Conservation (phyloP, 2,329 filamentous ascomycete species). For the Pestalotiopsis sp. region DNA sequence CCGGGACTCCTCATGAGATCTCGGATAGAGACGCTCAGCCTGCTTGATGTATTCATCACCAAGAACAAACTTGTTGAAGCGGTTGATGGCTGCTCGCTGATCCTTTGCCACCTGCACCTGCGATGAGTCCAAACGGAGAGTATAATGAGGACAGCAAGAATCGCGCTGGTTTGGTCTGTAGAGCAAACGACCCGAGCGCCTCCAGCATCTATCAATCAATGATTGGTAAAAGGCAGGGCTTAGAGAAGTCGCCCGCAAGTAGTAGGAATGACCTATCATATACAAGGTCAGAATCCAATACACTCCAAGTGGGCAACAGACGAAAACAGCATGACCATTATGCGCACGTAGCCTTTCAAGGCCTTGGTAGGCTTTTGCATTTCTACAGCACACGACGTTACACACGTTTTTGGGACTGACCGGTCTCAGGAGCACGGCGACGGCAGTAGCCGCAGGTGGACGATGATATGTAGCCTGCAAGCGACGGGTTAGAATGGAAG, state of each 20-base stretch:
- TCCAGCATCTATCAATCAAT: slow-evolving; percentile 77
- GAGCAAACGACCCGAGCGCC: slow-evolving; percentile 70
- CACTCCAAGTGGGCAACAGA: slow-evolving; percentile 24
- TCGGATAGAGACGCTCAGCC: slow-evolving; percentile 65
- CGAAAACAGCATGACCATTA: neutral
- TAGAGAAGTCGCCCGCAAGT: slow-evolving; percentile 63
- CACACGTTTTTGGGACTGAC: slow-evolving; percentile 53
- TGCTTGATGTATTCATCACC: slow-evolving; percentile 70
- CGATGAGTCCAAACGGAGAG: slow-evolving; percentile 70
- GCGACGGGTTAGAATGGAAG: slow-evolving; percentile 16
- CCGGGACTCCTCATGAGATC: slow-evolving; percentile 66
- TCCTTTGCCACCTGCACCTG: slow-evolving; percentile 69
- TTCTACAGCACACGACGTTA: slow-evolving; percentile 17
- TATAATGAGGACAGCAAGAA: slow-evolving; percentile 93
- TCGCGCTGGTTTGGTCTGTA: slow-evolving; percentile 78
- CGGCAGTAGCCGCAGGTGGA: slow-evolving; percentile 58
- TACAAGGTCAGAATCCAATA: slow-evolving; percentile 1
- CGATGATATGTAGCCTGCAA: slow-evolving; percentile 53
- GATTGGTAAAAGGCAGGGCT: slow-evolving; percentile 70
- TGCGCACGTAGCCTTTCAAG: neutral
- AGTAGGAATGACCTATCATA: slow-evolving; percentile 70
- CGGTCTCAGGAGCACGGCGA: slow-evolving; percentile 41
- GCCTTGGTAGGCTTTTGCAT: neutral
- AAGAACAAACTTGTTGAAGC: slow-evolving; percentile 72
- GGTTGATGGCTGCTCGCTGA: slow-evolving; percentile 75